phyloP scores from a whole-genome alignment of 2,329 filamentous ascomycete genomes.

The Hypoxylon sp. region DNA sequence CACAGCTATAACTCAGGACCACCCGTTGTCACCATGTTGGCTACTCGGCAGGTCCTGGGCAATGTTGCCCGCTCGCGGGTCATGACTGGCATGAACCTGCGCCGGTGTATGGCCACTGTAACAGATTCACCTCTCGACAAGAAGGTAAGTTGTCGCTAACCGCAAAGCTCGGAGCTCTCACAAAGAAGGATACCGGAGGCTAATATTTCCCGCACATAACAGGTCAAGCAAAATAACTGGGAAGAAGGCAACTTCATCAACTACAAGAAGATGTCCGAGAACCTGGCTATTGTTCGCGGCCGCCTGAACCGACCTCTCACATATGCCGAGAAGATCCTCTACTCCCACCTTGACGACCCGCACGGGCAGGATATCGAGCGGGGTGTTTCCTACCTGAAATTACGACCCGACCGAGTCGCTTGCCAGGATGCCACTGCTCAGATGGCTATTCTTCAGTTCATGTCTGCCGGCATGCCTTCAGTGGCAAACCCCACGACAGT shows the following conservation, averaged over 20 bases:
- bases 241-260: slow-evolving; percentile 98
- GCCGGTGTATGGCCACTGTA: slow-evolving; percentile 83
- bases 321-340: slow-evolving; percentile 98
- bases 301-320: slow-evolving; percentile 94
- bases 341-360: slow-evolving; percentile 98
- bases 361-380: slow-evolving; percentile 96
- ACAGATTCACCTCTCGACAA: slow-evolving; percentile 86
- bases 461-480: slow-evolving; percentile 96
- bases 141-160: slow-evolving; percentile 71
- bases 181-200: slow-evolving; percentile 20
- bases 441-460: slow-evolving; percentile 99
- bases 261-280: slow-evolving; percentile 99
- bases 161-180: slow-evolving; percentile 8
- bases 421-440: slow-evolving; percentile 99
- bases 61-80: slow-evolving; percentile 67
- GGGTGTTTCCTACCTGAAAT: slow-evolving; percentile 93
- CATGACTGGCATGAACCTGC: slow-evolving; percentile 70
- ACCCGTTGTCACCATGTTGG: slow-evolving; percentile 69
- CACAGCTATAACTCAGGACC: slow-evolving; percentile 45
- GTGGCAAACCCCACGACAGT: slow-evolving; percentile 96
- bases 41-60: slow-evolving; percentile 77
- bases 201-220: slow-evolving; percentile 47
- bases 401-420: slow-evolving; percentile 96
- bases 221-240: slow-evolving; percentile 95
- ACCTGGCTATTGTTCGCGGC: slow-evolving; percentile 87